A percentile compares a stretch with the other conserved stretches of the same genome.
Evolutionary conservation across 106 monocot genomes (phyloP).

Genomic region (Dendrobium huoshanense): DNA sequence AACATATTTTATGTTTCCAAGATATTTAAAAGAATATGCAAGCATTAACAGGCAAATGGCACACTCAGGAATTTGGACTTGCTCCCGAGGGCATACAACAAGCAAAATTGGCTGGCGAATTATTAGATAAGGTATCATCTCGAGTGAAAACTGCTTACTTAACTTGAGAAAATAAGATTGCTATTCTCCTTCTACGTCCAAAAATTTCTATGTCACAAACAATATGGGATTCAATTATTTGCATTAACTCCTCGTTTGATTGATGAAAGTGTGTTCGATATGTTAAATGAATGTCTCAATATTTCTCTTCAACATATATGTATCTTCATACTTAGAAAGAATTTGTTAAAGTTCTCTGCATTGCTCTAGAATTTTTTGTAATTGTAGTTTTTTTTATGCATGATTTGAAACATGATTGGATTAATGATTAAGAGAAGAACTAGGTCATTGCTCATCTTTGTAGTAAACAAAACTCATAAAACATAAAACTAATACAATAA

Average conservation of each 20-base stretch:
- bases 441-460: no score
- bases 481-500: no score
- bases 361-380: background rate
- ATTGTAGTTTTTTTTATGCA: no score
- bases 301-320: background rate
- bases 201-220: no score
- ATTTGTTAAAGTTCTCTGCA: background rate
- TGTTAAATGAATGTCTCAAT: background rate
- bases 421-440: no score
- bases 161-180: no score
- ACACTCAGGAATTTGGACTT: conserved; percentile 54
- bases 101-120: conserved; percentile 65
- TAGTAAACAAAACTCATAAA: no score
- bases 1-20: background rate
- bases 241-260: conserved; percentile 1
- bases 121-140: conserved; percentile 42
- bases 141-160: background rate
- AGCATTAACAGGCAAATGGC: conserved; percentile 58
- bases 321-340: background rate
- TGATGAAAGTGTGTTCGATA: background rate
- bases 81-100: conserved; percentile 58
- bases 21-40: background rate
- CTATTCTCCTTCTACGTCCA: no score
- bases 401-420: no score
- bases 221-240: no score